Evolutionary conservation across 2,329 filamentous ascomycete genomes (phyloP).

Genomic region (Aspergillus costaricaensis): DNA sequence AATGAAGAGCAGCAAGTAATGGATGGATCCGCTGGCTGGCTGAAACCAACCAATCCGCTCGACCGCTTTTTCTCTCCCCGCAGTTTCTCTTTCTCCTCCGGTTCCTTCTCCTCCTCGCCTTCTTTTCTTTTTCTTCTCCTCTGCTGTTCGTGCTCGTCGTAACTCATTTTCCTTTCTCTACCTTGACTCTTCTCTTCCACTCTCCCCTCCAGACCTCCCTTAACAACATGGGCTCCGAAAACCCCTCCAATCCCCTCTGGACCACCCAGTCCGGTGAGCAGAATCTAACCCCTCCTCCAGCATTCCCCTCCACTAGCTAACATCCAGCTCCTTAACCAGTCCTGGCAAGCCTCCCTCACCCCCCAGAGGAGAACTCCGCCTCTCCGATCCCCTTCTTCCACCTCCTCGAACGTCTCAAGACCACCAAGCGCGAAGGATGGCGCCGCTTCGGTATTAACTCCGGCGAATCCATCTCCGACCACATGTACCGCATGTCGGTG

Average conservation of each 20-base stretch:
- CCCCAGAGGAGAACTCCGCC: slow-evolving; percentile 60
- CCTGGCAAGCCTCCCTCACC: slow-evolving; percentile 64
- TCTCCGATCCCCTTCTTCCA: slow-evolving; percentile 93
- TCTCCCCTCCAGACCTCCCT: not conserved
- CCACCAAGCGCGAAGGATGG: slow-evolving; percentile 95
- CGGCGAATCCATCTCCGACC: slow-evolving; percentile 91
- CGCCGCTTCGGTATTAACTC: slow-evolving; percentile 73
- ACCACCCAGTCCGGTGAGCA: slow-evolving; percentile 39
- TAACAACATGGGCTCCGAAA: slow-evolving; percentile 33
- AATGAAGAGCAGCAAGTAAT: not conserved
- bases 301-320: slow-evolving; percentile 3
- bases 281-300: not conserved
- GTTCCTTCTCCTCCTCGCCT: slow-evolving; percentile 4
- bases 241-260: slow-evolving; percentile 32
- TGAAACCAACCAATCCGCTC: slow-evolving; percentile 2
- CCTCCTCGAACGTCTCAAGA: slow-evolving; percentile 90
- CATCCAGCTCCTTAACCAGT: slow-evolving; percentile 46
- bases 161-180: not conserved
- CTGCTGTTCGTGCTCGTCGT: slow-evolving; percentile 11
- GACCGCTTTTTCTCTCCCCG: slow-evolving; percentile 8
- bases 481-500: slow-evolving; percentile 99
- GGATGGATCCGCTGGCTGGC: slow-evolving; percentile 1
- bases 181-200: not conserved
- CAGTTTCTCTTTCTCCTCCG: slow-evolving; percentile 8
- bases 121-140: slow-evolving; percentile 9